Evolutionary conservation across 2,329 filamentous ascomycete species (phyloP).

Genomic region (Cadophora sp.): DNA sequence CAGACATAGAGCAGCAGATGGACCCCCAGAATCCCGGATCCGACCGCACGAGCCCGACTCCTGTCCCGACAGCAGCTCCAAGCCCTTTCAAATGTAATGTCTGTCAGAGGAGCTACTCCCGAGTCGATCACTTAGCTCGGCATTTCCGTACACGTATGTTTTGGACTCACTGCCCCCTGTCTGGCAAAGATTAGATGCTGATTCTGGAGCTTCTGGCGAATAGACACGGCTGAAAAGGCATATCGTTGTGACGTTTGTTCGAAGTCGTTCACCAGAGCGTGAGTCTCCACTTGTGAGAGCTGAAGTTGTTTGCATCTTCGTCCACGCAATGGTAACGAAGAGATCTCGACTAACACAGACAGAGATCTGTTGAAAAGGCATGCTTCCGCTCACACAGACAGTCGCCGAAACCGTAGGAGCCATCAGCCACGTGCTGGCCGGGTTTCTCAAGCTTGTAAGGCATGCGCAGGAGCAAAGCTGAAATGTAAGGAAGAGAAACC

Average conservation of each 20-base stretch:
- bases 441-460: background rate
- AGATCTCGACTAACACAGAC: background rate
- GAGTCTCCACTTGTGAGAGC: background rate
- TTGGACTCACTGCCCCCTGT: background rate
- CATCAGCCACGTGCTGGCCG: background rate
- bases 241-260: background rate
- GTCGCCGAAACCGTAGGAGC: background rate
- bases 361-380: background rate
- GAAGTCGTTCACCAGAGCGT: background rate
- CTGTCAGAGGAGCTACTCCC: background rate
- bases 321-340: background rate
- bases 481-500: background rate
- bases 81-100: background rate
- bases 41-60: background rate
- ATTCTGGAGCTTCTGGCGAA: background rate
- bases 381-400: background rate
- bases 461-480: background rate
- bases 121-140: background rate
- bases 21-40: background rate
- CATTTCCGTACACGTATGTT: background rate
- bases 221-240: background rate
- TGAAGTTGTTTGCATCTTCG: background rate
- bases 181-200: background rate
- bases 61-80: background rate
- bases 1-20: background rate